Evolutionary conservation across 176 grass and related monocot species (phyloP), one percentile per base, ranked within the genome.

Genomic region (Carex littledalei): DNA sequence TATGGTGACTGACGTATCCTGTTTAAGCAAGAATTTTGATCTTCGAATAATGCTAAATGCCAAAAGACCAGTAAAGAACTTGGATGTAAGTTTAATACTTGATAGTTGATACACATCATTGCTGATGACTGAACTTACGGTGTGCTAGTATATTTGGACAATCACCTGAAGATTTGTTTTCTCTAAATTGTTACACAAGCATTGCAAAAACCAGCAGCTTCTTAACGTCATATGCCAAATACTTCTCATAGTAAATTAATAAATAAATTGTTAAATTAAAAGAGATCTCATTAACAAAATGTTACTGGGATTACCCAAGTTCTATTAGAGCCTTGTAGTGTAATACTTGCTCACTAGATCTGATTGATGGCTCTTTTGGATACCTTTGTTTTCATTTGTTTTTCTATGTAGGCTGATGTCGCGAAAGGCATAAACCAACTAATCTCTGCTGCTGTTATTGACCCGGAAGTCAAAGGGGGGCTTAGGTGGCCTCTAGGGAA

Each of bases 1-100:
- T 21, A 89, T 97, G 70, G 94, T 97, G 79, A 87, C 86, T 86
- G 94, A 97, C 59, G 82, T 94, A 87, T 94, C 92, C 18, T 97
- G 90, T 74, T 64, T 92, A 45, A 84, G 49, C 78, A 92, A 92
- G 86, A 84, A 88, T 85, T 67, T 91, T 16, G 90, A 97, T 83
- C 63, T 97, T 49, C 88, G 92, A 88, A 83, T 97, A 53, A 94
- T 94, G 88, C 80, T 94, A 8, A 52, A 9, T 77, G 88, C 85
- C 29, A 92, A 91, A 89, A 89, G 85, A 64, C 35, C 82, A 55
- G 67, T 88, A 41, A 91, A 91, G 78, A 88, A 75, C 52, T 62
- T 88, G 68, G 86, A 94, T 73, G 94, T 97, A 78, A 92, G 89
- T 89, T 78, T 16, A 41, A 17, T 22, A 13, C 24, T 78, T 16